A percentile compares a stretch with the other conserved stretches of the same genome.
These are phyloP conservation scores for Neonectria neomacrospora DNA, from an alignment of 2,329 filamentous ascomycete species.

Conservation along the genomic window DNA sequence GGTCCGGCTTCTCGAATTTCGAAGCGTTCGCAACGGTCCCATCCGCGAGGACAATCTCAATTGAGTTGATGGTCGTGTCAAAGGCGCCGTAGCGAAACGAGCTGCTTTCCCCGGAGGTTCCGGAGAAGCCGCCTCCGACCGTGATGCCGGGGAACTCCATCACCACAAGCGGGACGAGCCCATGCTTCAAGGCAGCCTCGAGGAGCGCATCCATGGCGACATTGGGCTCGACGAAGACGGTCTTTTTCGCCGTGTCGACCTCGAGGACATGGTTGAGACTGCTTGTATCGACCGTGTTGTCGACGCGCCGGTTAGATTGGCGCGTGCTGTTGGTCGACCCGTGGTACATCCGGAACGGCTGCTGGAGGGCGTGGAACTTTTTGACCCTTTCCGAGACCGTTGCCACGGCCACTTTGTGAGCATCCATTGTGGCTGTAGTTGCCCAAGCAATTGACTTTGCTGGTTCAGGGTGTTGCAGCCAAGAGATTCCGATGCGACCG, in stretches of 20 bases:
- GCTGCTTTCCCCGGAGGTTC: constrained; percentile 75
- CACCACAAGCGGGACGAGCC: constrained; percentile 72
- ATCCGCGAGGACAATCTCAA: constrained; percentile 73
- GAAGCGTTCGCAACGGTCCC: constrained; percentile 68
- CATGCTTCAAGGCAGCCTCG: constrained; percentile 64
- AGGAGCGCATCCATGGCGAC: constrained; percentile 75
- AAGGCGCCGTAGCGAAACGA: constrained; percentile 76
- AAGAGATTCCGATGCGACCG: not conserved
- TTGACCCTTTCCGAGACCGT: constrained; percentile 56
- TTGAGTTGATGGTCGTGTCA: constrained; percentile 67
- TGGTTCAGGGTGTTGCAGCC: not conserved
- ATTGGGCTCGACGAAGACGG: constrained; percentile 75
- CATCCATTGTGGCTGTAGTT: constrained; percentile 50
- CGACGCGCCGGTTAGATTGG: constrained; percentile 58
- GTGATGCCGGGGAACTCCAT: constrained; percentile 82
- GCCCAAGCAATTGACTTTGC: too few species aligned
- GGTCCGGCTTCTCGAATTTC: constrained; percentile 63
- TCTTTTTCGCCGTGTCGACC: constrained; percentile 64
- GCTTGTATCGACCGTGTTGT: constrained; percentile 75
- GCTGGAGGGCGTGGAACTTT: constrained; percentile 55
- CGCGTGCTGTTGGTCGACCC: constrained; percentile 83
- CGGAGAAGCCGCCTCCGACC: constrained; percentile 72
- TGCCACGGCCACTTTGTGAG: constrained; percentile 57
- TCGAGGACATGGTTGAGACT: constrained; percentile 69
- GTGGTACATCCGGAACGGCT: constrained; percentile 79